phyloP scores from a whole-genome alignment of 2,329 filamentous ascomycete genomes.

The Colletotrichum eremochloae region DNA sequence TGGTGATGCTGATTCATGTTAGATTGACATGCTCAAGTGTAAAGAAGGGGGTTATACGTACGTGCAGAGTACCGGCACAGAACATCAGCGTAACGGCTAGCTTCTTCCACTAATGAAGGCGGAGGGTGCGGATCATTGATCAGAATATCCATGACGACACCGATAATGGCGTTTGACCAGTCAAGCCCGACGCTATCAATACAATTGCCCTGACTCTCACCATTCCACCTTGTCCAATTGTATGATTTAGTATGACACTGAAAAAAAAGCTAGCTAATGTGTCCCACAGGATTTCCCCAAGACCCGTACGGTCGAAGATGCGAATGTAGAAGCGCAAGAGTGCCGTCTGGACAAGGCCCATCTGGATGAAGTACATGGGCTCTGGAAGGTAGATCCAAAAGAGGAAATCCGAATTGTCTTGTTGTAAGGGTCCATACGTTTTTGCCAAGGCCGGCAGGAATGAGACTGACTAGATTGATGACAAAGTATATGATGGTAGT shows the following conservation, averaged over 20 bases:
- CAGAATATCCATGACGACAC: constrained; percentile 58
- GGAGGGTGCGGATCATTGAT: constrained; percentile 52
- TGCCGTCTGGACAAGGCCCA: constrained; percentile 56
- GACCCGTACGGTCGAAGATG: constrained; percentile 53
- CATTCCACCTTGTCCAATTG: constrained; percentile 59
- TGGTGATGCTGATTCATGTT: constrained; percentile 46
- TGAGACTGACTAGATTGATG: constrained; percentile 45
- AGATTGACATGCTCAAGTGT: neutral
- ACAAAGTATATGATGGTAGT: constrained; percentile 44
- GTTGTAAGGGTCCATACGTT: constrained; percentile 52
- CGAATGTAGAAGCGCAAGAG: constrained; percentile 58
- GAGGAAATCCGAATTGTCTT: constrained; percentile 46
- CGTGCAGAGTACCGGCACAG: constrained; percentile 57
- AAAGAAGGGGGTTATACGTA: constrained; percentile 42
- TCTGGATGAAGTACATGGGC: constrained; percentile 55
- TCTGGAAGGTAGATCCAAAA: constrained; percentile 52
- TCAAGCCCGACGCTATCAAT: constrained; percentile 55
- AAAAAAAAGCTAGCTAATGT: constrained; percentile 48
- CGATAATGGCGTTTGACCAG: constrained; percentile 58
- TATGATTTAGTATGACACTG: constrained; percentile 56
- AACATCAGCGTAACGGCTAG: constrained; percentile 59
- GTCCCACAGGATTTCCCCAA: constrained; percentile 50
- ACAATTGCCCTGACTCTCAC: constrained; percentile 55
- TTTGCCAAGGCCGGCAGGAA: constrained; percentile 49
- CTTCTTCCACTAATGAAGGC: constrained; percentile 57